Base-by-base conservation (phyloP, 2,329 filamentous ascomycete genomes). In the Penicillium brevicompactum region DNA sequence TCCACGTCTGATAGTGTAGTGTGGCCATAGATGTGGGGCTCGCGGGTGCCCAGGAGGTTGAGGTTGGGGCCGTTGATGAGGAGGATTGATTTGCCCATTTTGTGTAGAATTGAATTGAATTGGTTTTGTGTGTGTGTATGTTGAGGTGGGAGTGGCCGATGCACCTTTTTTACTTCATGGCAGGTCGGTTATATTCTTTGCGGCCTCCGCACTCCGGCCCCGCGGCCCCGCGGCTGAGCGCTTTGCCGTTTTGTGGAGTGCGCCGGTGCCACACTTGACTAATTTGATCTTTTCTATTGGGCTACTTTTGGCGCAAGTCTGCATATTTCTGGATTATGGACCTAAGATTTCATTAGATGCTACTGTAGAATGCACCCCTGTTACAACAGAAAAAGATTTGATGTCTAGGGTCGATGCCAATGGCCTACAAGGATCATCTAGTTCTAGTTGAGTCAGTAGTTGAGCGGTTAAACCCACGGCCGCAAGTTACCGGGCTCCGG, bases 21-120 rank as follows among this genome's bases (percentile, higher is more conserved):
- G 57, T 78, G 80, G 67, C 89, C 89, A 76, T 92, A 92, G 65
- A 91, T 82, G 27, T 85, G 76, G 14, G 89, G 89, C 70, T 93
- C 89, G 21, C 90, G 82, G 11, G 84, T 87, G 34, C 89, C 89
- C 30, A 92, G 82, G 47, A 92, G 86, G 75, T 92, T 92, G 65
- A 92, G 86, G 72, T 92, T 92, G 31, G 89, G 88, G n/a, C 89
- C 89, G 73, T 91, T 91, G 77, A 92, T 85, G 61, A 91, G 80
- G 63, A 91, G 85, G 68, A 91, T 85, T 46, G 70, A 69, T 61
- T 71, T 72, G 34, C 53, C 59, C 69, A 72, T 72, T 63, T 54
- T 67, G 44, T 13, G 13, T 48, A 14, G 31, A 46, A 22, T 49
- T 13, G 50, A 9, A 40, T 1, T 21, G 6, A 24, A 21, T 54